Conservation (phyloP, 768 basidiomycete species). For the Tricholoma terreum region DNA sequence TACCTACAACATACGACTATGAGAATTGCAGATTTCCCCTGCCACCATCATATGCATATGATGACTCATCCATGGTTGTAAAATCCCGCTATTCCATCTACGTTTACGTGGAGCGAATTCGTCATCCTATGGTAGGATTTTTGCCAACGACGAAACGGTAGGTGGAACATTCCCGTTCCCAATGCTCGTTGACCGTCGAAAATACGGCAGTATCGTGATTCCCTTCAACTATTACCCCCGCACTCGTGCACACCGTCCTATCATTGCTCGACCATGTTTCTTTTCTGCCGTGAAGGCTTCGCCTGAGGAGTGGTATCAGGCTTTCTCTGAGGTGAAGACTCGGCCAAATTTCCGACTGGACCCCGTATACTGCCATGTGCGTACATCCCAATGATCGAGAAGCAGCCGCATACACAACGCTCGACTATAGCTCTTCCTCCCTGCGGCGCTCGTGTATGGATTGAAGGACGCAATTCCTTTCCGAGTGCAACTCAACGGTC, state of each 20-base stretch:
- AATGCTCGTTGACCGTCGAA: constrained; percentile 4
- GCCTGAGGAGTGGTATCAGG: constrained; percentile 68
- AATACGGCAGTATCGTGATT: constrained; percentile 38
- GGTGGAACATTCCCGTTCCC: constrained; percentile 8
- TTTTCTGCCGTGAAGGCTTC: constrained; percentile 55
- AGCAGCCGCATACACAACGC: background rate
- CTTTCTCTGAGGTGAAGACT: constrained; percentile 37
- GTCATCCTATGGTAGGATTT: constrained; percentile 38
- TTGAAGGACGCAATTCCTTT: constrained; percentile 58
- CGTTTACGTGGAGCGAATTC: constrained; percentile 38
- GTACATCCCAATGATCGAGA: constrained; percentile 15
- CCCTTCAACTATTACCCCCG: constrained; percentile 53
- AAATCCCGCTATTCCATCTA: constrained; percentile 44
- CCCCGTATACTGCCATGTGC: constrained; percentile 50
- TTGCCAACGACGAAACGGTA: constrained; percentile 48
- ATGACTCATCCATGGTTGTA: constrained; percentile 33
- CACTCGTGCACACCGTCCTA: constrained; percentile 50
- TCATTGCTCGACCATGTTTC: constrained; percentile 46
- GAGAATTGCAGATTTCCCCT: constrained; percentile 30
- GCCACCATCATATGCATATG: constrained; percentile 45
- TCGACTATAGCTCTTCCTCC: constrained; percentile 53
- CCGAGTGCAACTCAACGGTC: constrained; percentile 58
- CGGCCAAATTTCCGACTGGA: constrained; percentile 29
- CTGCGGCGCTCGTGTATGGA: constrained; percentile 51
- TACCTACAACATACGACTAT: constrained; percentile 47